Evolutionary conservation across 805 yeast genomes (phyloP), one percentile per base, ranked within the genome.

Genomic region (Danielozyma ontarioensis): DNA sequence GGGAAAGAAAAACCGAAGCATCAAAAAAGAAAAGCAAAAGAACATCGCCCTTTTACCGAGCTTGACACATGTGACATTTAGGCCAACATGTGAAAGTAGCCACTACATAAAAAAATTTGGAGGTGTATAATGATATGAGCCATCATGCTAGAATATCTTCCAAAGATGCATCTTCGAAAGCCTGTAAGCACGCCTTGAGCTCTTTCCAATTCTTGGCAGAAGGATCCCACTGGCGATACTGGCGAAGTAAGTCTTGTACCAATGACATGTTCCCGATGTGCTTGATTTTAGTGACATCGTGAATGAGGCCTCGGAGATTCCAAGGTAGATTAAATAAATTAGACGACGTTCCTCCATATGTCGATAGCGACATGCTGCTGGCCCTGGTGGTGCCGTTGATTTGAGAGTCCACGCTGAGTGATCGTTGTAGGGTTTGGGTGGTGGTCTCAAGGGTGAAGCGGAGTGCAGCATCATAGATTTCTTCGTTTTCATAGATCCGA

Each of bases 371-470:
- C 13, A 33, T 17, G 2, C 26, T 18, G 13, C 25, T 14, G 5
- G 23, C 25, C 6, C 26, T 13, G 16, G 34, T 21, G 8, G 40
- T 15, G 33, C 17, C 23, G n/a, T 11, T 7, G 24, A 5, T 17
- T 17, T 16, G 29, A n/a, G 13, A 14, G 22, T 6, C 27, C 12
- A 13, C 25, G 16, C 18, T 17, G 18, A 58, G 22, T 4, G 33
- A 37, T 16, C 42, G 41, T 5, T 33, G 17, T 23, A 51, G 57
- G 2, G 41, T 32, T 15, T 63, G 44, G 31, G 45, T 51, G 13
- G 70, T 66, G 7, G 70, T 62, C 32, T 64, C 71, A 32, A 64
- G 38, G 8, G 57, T 44, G 39, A 60, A 60, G 25, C 44, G 45
- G 10, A 66, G 46, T 2, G 62, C 64, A 3, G 40, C 43, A 15